Evolutionary conservation across 2,329 filamentous ascomycete species (phyloP), one percentile per base, ranked within the genome.

Genomic region (Fusarium dlaminii): DNA sequence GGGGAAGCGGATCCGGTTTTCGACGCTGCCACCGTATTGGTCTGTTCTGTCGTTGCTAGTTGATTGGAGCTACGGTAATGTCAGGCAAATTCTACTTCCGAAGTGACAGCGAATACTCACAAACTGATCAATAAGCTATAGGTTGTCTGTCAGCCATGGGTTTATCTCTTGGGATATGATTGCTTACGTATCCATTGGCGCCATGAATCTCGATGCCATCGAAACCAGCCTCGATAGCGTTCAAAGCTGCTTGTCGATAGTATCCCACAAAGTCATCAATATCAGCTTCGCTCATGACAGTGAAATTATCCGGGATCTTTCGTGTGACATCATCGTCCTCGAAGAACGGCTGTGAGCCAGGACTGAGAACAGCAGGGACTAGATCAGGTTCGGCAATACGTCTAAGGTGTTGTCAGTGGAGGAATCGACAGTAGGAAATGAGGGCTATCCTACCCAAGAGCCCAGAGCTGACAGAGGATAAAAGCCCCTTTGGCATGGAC

Each of bases 391-490:
- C 70, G 4, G 74, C 74, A 22, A 69, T 65, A 29, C 73, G 71
- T 29, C 74, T 73, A 1, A 14, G 2, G 1, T 22, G 64, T 24
- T 10, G 37, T 11, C 3, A 18, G 8, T 3, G 43, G 37, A 2
- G 8, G 15, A 5, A 15, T 3, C 5, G 8, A n/a, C 5, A 14
- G 8, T 3, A 2, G 2, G 8, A 2, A 81, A 80, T 3, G 18
- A 6, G 10, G 10, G 14, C 12, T 82, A 80, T 84, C 84, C 13
- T 91, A 87, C 27, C 91, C 90, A 6, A 90, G 81, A 3, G 86
- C 87, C 88, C 89, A 92, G 2, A 93, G 84, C 80, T 93, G 91
- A 27, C 86, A 80, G 80, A 86, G 91, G 70, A 92, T 90, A 77
- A 86, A 88, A 22, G 85, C 86, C 27, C 88, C 88, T 75, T 91